Evolutionary conservation across 2,329 filamentous ascomycete species (phyloP), one percentile per base, ranked within the genome.

Genomic region (Sclerotiophoma versabilis): DNA sequence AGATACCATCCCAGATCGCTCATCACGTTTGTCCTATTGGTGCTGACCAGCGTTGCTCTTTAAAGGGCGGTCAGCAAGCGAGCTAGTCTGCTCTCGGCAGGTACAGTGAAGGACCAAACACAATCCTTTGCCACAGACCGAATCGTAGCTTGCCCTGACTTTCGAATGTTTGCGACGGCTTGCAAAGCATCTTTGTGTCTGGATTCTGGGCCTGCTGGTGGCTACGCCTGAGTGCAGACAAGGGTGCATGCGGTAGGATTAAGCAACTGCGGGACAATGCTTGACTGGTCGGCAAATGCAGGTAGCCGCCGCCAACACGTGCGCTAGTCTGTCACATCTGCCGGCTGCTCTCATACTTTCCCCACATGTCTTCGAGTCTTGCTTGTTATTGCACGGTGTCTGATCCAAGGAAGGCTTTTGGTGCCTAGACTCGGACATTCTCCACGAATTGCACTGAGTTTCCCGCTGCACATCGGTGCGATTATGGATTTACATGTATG

Each of bases 191-290:
- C n/a, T n/a, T n/a, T n/a, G n/a, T n/a, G 6, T 34, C 19, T 12
- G 7, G n/a, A 37, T 9, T 9, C 7, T 11, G 10, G 27, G 6
- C 2, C 11, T 27, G 20, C 6, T 26, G n/a, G 19, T 36, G 19
- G 15, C 11, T 9, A n/a, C 11, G 23, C 15, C 14, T n/a, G 3
- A n/a, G n/a, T 19, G 14, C 8, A 22, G 5, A 14, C 14, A 10
- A 23, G 25, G 30, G 15, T 10, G 15, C 20, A 25, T 22, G 32
- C 26, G 20, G 48, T 45, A n/a, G 19, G 29, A 41, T 8, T 20
- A 52, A 52, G 49, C 49, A 52, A 33, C 15, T 26, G 14, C 26
- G 19, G 17, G 9, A 9, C 27, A 33, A 22, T 52, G 49, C 49
- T 46, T 46, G 27, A 9, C 12, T 17, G 27, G n/a, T 39, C 41